These are phyloP conservation scores for Cryphonectria radicalis DNA, from an alignment of 2,329 filamentous ascomycete species.

Conservation along the genomic window DNA sequence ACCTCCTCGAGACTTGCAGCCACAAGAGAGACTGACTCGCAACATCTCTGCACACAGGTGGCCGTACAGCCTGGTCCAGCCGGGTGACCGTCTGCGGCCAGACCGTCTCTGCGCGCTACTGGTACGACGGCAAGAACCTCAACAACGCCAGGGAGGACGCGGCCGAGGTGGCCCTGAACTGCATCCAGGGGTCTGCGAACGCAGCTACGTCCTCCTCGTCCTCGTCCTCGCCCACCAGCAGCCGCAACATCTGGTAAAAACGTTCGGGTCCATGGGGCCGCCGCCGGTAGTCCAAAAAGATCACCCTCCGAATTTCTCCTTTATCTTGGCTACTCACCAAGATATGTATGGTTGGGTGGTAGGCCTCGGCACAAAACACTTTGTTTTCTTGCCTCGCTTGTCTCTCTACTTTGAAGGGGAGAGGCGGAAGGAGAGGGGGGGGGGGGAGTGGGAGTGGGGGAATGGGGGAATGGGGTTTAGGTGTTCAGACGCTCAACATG, in stretches of 20 bases:
- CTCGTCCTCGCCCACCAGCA: slow-evolving; percentile 43
- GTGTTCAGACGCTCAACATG: slow-evolving; percentile 10
- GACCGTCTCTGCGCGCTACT: slow-evolving; percentile 74
- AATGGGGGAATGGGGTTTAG: not conserved
- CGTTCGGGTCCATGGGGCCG: not conserved
- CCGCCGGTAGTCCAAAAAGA: not conserved
- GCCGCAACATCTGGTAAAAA: slow-evolving; percentile 42
- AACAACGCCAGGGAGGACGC: slow-evolving; percentile 90
- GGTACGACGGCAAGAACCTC: slow-evolving; percentile 88
- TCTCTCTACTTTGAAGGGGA: not conserved
- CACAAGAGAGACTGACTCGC: slow-evolving; percentile 14
- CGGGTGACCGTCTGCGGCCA: slow-evolving; percentile 72
- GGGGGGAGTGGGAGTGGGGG: not conserved
- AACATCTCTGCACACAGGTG: slow-evolving; percentile 57
- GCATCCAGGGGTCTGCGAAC: slow-evolving; percentile 45
- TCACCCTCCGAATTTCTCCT: no score
- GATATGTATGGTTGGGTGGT: not conserved
- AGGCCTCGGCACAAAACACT: not conserved
- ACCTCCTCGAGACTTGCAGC: not conserved
- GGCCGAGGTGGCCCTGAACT: slow-evolving; percentile 76
- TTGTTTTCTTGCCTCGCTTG: not conserved
- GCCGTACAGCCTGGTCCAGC: slow-evolving; percentile 89
- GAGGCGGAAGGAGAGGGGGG: no score
- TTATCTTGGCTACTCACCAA: not conserved
- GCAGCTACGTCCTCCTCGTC: slow-evolving; percentile 37